A percentile compares a stretch with the other conserved stretches of the same genome.
Evolutionary conservation across 257 asterid species (phyloP).

Genomic region (Fraxinus excelsior): DNA sequence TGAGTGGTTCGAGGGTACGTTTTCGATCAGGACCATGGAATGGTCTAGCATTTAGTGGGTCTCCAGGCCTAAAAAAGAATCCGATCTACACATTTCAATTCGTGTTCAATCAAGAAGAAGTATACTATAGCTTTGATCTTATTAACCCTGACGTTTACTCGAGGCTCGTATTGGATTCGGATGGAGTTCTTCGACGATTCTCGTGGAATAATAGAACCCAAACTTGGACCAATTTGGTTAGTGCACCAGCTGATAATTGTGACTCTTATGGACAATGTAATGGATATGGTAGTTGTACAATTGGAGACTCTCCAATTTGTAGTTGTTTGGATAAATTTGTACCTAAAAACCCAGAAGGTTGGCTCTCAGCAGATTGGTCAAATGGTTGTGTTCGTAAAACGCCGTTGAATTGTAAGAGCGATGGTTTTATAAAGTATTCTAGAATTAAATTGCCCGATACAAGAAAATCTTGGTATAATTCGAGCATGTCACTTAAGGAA

Average conservation of each 20-base stretch:
- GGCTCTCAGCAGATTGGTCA: constrained; percentile 22
- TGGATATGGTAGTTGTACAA: constrained; percentile 18
- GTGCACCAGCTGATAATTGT: constrained; percentile 23
- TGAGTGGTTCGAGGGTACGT: constrained; percentile 10
- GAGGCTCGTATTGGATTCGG: constrained; percentile 16
- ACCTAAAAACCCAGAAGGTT: constrained; percentile 15
- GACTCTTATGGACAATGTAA: constrained; percentile 8
- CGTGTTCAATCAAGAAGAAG: constrained; percentile 16
- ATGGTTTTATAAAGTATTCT: constrained; percentile 20
- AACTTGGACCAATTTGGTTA: constrained; percentile 13
- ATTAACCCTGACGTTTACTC: constrained; percentile 20
- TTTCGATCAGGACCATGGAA: constrained; percentile 36
- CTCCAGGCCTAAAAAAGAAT: constrained; percentile 19
- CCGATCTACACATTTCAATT: constrained; percentile 1
- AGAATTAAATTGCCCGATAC: constrained; percentile 25
- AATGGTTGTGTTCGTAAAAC: constrained; percentile 20
- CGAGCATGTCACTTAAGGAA: constrained; percentile 17
- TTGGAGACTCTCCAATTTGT: neutral
- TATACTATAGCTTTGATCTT: constrained; percentile 27
- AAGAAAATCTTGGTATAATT: constrained; percentile 15
- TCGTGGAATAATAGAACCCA: constrained; percentile 13
- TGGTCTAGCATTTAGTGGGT: constrained; percentile 26
- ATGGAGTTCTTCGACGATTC: constrained; percentile 4
- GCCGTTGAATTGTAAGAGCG: constrained; percentile 19
- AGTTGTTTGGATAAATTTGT: constrained; percentile 27